Base-by-base conservation (phyloP, 768 basidiomycete species). In the Mycena galericulata region DNA sequence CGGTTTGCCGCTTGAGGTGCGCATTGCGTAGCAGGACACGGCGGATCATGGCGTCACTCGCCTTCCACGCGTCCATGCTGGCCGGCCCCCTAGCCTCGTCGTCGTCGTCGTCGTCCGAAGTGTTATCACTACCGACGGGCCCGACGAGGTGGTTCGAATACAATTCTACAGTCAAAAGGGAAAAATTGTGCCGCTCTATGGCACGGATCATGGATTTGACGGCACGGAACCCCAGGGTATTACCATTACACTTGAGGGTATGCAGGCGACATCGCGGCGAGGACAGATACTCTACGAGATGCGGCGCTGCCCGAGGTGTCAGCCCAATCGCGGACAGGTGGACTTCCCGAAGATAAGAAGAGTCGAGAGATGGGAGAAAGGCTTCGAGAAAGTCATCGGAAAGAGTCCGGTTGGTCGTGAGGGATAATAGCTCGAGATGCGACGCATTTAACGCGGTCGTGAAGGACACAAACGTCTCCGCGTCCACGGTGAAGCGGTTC, bases 381-480 rank as follows among this genome's bases (percentile, higher is more conserved):
- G 71, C 73, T 18, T 78, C 75, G 27, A 84, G 70, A 72, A 92
- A 90, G 10, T 75, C 56, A 67, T 91, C 89, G 17, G 83, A 83
- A n/a, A 90, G 82, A 22, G 61, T 64, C n/a, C 67, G 69, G 72
- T 88, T 88, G 51, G 82, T 83, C 20, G 87, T 84, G 27, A 92
- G 75, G 51, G 86, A 83, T 36, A 92, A 78, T 1, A 81, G 76
- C 68, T 83, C 81, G 45, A 92, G 76, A 30, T 71, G 80, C 0
- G 91, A 92, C 2, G 80, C 75, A 72, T 90, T 92, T 54, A 92
- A 50, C 12, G 89, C 86, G 2, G 74, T 72, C 9, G 84, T 76
- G 67, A 92, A 88, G 1, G 78, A 66, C 11, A 72, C 49, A 22
- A 84, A 77, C 4, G 82, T 76, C 11, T 72, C 72, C 1, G 80